phyloP scores from a whole-genome alignment of 2,329 filamentous ascomycete genomes.

The Penicillium sp. region DNA sequence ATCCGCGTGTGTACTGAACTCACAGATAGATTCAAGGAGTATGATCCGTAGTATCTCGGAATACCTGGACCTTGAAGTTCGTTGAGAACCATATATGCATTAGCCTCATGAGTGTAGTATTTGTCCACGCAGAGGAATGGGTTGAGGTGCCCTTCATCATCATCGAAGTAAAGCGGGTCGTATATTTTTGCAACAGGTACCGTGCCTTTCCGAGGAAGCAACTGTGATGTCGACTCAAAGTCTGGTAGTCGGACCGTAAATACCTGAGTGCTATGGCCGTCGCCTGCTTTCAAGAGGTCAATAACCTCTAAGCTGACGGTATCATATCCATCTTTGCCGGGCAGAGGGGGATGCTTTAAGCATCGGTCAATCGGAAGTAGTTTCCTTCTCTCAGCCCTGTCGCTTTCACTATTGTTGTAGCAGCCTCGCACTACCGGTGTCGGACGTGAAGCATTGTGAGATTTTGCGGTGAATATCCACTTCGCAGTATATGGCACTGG shows the following conservation, averaged over 20 bases:
- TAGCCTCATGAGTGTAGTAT: slow-evolving; percentile 21
- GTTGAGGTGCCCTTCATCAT: slow-evolving; percentile 16
- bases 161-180: slow-evolving; percentile 20
- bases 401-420: slow-evolving; percentile 9
- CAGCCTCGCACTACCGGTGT: slow-evolving; percentile 9
- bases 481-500: slow-evolving; percentile 10
- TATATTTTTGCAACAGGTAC: slow-evolving; percentile 20
- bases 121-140: slow-evolving; percentile 20
- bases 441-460: slow-evolving; percentile 13
- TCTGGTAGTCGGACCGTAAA: slow-evolving; percentile 12
- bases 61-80: slow-evolving; percentile 17
- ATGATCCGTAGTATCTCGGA: slow-evolving; percentile 21
- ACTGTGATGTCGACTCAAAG: slow-evolving; percentile 1
- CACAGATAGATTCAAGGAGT: slow-evolving; percentile 16
- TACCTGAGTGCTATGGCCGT: slow-evolving; percentile 15
- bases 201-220: slow-evolving; percentile 5
- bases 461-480: slow-evolving; percentile 16
- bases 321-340: slow-evolving; percentile 8
- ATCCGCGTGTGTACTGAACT: slow-evolving; percentile 5
- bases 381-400: slow-evolving; percentile 11
- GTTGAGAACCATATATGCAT: slow-evolving; percentile 12
- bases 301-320: slow-evolving; percentile 13
- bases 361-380: slow-evolving; percentile 14
- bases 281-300: slow-evolving; percentile 8
- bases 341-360: slow-evolving; percentile 14